Base-by-base conservation (phyloP, 352 stramenopile species). In the Phytophthora pluvialis region DNA sequence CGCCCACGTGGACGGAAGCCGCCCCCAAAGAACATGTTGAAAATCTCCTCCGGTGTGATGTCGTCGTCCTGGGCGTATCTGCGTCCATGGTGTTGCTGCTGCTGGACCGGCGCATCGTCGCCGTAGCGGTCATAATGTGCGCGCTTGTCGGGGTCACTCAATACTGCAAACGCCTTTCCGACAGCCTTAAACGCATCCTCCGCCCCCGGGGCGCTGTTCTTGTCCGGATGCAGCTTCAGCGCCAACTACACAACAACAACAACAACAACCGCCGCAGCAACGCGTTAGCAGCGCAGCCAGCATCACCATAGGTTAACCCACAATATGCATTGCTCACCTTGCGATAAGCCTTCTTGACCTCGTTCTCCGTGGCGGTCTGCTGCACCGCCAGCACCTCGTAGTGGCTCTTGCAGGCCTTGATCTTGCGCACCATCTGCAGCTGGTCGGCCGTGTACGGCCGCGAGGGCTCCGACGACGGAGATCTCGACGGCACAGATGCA, bases 121-220 rank as follows among this genome's bases (percentile, higher is more conserved):
- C 86, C 90, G 48, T 86, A 93, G 7, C 78, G 81, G 47, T 97
- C 89, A 56, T 97, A 97, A 57, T 96, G 81, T 40, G 85, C 75
- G 25, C 89, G 86, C 67, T 97, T 97, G 42, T 97, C 81, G 1
- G 83, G 77, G 65, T 97, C 91, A 42, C 89, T 97, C 40, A 97
- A 73, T 21, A 95, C 88, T 8, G 88, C 88, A 77, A 99, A 99
- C 11, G 97, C 97, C 32, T 98, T 93, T 55, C 88, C 88, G 3
- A 96, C 88, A 2, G 88, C 95, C 78, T 99, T 99, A 80, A 99
- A 99, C 28, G 97, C 97, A 64, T 99, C 97, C 69, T 99, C 97
- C 4, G 97, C 96, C 38, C 97, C 90, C 1, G 96, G 97, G 1
- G 96, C 97, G 11, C 89, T 97, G 79, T 99, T 99, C 78, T 97